A percentile compares a stretch with the other conserved stretches of the same genome.
Evolutionary conservation across 2,329 filamentous ascomycete genomes (phyloP).

Genomic region (Pseudogymnoascus sp.): DNA sequence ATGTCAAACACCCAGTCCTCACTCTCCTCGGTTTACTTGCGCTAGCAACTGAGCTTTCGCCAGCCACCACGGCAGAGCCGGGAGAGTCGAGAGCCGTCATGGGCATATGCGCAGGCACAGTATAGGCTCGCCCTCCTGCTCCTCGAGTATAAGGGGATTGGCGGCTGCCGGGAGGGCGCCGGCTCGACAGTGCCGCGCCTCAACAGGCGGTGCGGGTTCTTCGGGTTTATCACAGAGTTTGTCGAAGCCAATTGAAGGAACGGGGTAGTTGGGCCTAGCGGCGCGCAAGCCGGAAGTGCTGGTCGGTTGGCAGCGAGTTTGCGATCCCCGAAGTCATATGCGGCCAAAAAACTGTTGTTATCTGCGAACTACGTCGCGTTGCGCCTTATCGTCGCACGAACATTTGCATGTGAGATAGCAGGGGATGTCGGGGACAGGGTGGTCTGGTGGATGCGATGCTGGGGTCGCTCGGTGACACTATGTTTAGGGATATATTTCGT

Average conservation of each 20-base stretch:
- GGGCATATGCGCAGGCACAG: constrained; percentile 10
- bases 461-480: not conserved
- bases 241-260: not conserved
- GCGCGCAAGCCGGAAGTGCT: not conserved
- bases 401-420: constrained; percentile 6
- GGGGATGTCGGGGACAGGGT: not conserved
- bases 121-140: not conserved
- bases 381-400: constrained; percentile 5
- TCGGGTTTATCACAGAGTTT: not conserved
- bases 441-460: not conserved
- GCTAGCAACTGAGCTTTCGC: constrained; percentile 16
- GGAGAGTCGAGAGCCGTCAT: constrained; percentile 22
- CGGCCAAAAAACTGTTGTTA: not conserved
- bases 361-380: constrained; percentile 6
- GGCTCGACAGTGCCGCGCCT: not conserved
- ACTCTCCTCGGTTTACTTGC: constrained; percentile 67
- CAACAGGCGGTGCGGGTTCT: not conserved
- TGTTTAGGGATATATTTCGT: not conserved
- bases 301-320: not conserved
- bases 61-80: constrained; percentile 10
- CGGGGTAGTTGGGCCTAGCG: not conserved
- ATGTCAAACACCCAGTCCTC: constrained; percentile 84
- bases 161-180: not conserved
- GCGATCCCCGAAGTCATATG: not conserved
- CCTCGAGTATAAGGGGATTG: not conserved